phyloP scores from a whole-genome alignment of 2,329 filamentous ascomycete species.

The Neocatenulostroma microsporum region DNA sequence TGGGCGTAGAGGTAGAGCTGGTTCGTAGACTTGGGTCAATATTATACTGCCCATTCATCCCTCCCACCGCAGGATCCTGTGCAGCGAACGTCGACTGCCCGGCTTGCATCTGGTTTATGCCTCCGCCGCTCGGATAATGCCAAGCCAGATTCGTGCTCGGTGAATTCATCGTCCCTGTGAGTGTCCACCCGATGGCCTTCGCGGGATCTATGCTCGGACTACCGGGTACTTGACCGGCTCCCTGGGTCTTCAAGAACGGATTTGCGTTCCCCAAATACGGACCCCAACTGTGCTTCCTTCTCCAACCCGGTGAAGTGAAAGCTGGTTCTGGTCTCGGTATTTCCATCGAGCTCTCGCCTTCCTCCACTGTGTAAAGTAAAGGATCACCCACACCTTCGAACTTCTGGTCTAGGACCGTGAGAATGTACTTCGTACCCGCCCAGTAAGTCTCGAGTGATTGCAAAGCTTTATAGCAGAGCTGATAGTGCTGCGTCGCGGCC shows the following conservation, averaged over 20 bases:
- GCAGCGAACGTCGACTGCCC: no score
- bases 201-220: slow-evolving; percentile 45
- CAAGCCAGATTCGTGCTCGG: slow-evolving; percentile 75
- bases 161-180: slow-evolving; percentile 82
- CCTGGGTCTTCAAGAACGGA: slow-evolving; percentile 9
- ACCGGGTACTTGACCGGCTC: slow-evolving; percentile 24
- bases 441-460: slow-evolving; percentile 76
- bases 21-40: no score
- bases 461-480: slow-evolving; percentile 75
- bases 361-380: slow-evolving; percentile 57
- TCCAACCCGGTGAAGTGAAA: slow-evolving; percentile 47
- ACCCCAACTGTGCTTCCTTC: slow-evolving; percentile 39
- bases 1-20: background rate
- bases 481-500: slow-evolving; percentile 79
- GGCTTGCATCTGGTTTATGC: no score
- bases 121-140: slow-evolving; percentile 57
- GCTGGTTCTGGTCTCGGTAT: slow-evolving; percentile 41
- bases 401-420: slow-evolving; percentile 80
- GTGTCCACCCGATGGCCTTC: slow-evolving; percentile 75
- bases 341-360: slow-evolving; percentile 64
- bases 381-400: slow-evolving; percentile 79
- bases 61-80: no score
- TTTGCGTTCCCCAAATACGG: slow-evolving; percentile 29
- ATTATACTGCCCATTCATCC: no score
- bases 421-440: slow-evolving; percentile 78